Evolutionary conservation across 1,139 yeast species (phyloP), one percentile per base, ranked within the genome.

Genomic region (Geotrichum bryndzae): DNA sequence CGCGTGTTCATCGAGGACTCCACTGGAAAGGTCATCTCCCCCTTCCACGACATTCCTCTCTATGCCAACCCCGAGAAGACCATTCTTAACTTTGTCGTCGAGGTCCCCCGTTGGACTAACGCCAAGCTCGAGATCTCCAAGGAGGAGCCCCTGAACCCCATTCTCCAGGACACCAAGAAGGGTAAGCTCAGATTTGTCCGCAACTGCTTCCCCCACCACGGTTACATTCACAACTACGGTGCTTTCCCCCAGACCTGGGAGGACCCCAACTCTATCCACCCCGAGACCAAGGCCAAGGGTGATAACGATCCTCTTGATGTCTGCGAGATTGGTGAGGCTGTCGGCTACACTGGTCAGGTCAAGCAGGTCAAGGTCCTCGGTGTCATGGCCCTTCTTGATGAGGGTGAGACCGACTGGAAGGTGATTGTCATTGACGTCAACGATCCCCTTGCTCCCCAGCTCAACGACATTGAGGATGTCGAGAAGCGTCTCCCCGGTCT

Each of bases 161-260:
- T 90, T 65, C 81, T 85, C 61, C 97, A 90, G 77, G 96, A 90
- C 74, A 82, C 86, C 68, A 90, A 90, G 79, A 88, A 89, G 76
- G 96, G 92, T 61, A 81, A 86, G 73, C 85, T 88, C 65, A 82
- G 97, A 75, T 90, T 85, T 68, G 96, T 90, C 53, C 82, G 90
- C 77, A 90, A 90, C 79, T 82, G 90, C 70, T 90, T 89, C 83
- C 97, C 97, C 51, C 88, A 84, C 76, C 90, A 88, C 71, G 97
- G 97, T 64, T 90, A 90, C 78, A 87, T 90, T 68, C 96, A 88
- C 79, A 90, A 90, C 80, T 90, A 90, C 73, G 97, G 97, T 70
- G 96, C 96, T 38, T 84, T 90, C 79, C 96, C 97, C 61, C 96
- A 90, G 77, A 90, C 97, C 41, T 90, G 96, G 96, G 97, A 90